These are phyloP conservation scores for Coprinopsis marcescibilis DNA, from an alignment of 768 basidiomycete species.

Conservation along the genomic window DNA sequence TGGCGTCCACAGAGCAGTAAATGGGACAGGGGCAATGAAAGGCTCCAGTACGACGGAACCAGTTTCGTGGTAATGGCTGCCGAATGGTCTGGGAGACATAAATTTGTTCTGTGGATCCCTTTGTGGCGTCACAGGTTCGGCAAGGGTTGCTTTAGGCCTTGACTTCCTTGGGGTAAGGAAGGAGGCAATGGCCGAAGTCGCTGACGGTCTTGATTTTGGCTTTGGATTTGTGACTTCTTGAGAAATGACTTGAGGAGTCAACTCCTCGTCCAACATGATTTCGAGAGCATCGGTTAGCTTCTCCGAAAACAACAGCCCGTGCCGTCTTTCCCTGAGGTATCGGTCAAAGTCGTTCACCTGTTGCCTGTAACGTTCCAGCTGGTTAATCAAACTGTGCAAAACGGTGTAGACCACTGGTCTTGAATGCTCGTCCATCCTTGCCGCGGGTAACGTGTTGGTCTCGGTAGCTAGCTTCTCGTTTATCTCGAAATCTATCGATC, in stretches of 20 bases:
- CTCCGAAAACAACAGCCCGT: constrained; percentile 87
- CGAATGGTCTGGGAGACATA: constrained; percentile 71
- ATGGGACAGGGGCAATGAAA: constrained; percentile 54
- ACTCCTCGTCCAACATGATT: constrained; percentile 52
- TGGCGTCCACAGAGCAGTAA: constrained; percentile 61
- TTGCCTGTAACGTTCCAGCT: constrained; percentile 76
- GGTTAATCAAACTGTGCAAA: constrained; percentile 72
- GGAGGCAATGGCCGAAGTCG: constrained; percentile 62
- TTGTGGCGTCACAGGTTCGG: constrained; percentile 44
- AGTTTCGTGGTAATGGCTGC: constrained; percentile 78
- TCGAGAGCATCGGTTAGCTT: constrained; percentile 87
- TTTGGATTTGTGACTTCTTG: constrained; percentile 26
- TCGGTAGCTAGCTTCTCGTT: constrained; percentile 59
- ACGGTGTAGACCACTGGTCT: constrained; percentile 79
- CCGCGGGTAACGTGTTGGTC: constrained; percentile 54
- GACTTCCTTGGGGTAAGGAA: constrained; percentile 76
- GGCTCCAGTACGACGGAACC: constrained; percentile 66
- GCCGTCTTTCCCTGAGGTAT: constrained; percentile 78
- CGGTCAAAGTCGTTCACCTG: constrained; percentile 76
- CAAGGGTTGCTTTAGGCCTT: constrained; percentile 29
- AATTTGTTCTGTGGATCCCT: constrained; percentile 33
- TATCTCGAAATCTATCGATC: constrained; percentile 73
- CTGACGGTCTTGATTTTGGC: constrained; percentile 46
- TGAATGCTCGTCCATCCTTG: constrained; percentile 62
- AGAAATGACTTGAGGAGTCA: constrained; percentile 22